These are phyloP conservation scores for Fusarium sulawesiense DNA, from an alignment of 2,329 filamentous ascomycete genomes.

Conservation along the genomic window DNA sequence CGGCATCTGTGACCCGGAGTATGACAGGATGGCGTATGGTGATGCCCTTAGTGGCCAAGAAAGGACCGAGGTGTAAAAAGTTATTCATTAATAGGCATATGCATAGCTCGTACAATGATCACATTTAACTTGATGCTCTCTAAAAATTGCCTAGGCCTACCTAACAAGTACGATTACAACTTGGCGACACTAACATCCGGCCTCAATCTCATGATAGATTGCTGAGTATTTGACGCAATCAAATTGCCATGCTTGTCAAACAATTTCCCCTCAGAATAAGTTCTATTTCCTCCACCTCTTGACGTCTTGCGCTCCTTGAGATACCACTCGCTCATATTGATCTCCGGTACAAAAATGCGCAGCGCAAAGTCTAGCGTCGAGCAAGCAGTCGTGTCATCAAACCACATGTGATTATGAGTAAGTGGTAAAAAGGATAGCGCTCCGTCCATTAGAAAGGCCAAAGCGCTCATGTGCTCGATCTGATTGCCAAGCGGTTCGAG, in stretches of 20 bases:
- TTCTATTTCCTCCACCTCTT: slow-evolving; percentile 55
- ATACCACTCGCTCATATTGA: slow-evolving; percentile 57
- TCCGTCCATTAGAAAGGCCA: slow-evolving; percentile 60
- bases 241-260: slow-evolving; percentile 58
- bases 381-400: slow-evolving; percentile 58
- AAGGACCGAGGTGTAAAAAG: neutral
- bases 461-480: slow-evolving; percentile 51
- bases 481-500: slow-evolving; percentile 32
- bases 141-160: neutral
- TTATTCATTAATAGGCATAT: neutral
- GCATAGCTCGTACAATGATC: neutral
- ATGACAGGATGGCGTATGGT: neutral
- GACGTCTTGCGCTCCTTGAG: slow-evolving; percentile 55
- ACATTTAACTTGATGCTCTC: neutral
- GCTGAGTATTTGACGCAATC: slow-evolving; percentile 62
- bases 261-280: slow-evolving; percentile 58
- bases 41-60: neutral
- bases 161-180: neutral
- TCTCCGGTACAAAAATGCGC: slow-evolving; percentile 53
- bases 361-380: slow-evolving; percentile 63
- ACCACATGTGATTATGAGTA: slow-evolving; percentile 55
- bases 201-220: slow-evolving; percentile 51
- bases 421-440: slow-evolving; percentile 58
- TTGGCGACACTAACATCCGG: slow-evolving; percentile 19
- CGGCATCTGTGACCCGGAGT: too few relatives aligned